These are phyloP conservation scores for Neopestalotiopsis rosae DNA, from an alignment of 2,329 filamentous ascomycete genomes.

Conservation along the genomic window DNA sequence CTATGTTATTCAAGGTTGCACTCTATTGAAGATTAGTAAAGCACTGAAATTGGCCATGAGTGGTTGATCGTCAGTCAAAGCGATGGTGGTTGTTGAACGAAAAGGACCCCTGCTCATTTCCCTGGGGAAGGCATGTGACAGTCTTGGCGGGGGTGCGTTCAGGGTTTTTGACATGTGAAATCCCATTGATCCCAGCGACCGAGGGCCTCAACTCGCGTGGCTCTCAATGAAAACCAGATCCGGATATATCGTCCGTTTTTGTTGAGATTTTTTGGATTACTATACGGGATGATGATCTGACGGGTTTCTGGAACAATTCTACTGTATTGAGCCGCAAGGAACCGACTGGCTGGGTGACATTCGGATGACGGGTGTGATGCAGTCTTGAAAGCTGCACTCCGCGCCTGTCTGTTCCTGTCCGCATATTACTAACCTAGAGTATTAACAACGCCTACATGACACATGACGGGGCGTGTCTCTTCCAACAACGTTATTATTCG, in stretches of 20 bases:
- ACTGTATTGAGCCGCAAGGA: background rate
- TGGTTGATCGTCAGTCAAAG: background rate
- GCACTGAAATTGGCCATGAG: background rate
- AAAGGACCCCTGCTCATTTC: constrained; percentile 1
- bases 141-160: background rate
- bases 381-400: background rate
- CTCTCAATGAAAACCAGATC: constrained; percentile 1
- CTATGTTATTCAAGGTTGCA: too few species aligned
- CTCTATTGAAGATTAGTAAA: too few species aligned
- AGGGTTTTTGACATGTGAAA: constrained; percentile 13
- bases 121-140: constrained; percentile 4
- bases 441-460: too few species aligned
- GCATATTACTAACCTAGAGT: too few species aligned
- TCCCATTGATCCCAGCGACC: constrained; percentile 3
- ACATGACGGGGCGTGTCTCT: background rate
- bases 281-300: background rate
- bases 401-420: background rate
- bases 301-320: background rate
- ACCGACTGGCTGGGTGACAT: background rate
- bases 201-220: background rate
- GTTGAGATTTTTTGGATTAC: background rate
- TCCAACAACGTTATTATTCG: background rate
- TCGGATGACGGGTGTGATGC: constrained; percentile 1
- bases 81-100: background rate
- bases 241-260: constrained; percentile 3